phyloP scores from a whole-genome alignment of 371 early-diverging fungal genomes.

The Lichtheimia ornata region DNA sequence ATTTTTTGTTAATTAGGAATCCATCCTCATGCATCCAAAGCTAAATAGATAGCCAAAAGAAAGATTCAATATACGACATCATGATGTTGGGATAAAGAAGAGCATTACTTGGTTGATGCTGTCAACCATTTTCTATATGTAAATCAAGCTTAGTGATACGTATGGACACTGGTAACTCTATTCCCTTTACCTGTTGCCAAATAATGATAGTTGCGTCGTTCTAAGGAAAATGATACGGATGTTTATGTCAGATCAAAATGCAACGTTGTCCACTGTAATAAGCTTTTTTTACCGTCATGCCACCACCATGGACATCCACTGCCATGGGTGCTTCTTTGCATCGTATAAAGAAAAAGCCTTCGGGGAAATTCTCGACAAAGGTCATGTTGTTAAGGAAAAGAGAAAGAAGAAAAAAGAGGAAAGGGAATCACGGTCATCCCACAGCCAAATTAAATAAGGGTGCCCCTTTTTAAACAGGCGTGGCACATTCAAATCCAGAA shows the following conservation, averaged over 20 bases:
- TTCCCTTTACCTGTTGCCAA: constrained; percentile 37
- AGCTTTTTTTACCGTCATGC: constrained; percentile 29
- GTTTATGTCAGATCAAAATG: neutral
- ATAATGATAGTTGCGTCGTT: constrained; percentile 45
- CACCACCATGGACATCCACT: constrained; percentile 33
- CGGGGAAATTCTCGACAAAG: constrained; percentile 24
- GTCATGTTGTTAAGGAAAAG: neutral
- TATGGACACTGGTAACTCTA: neutral
- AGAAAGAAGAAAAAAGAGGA: neutral
- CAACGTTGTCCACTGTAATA: neutral
- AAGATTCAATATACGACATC: too few species aligned
- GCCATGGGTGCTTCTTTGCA: constrained; percentile 27
- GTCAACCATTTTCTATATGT: constrained; percentile 45
- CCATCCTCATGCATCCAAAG: constrained; percentile 52
- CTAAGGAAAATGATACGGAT: constrained; percentile 17
- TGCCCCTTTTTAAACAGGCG: neutral
- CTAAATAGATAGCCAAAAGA: constrained; percentile 9
- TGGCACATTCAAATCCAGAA: neutral
- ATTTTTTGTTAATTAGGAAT: constrained; percentile 49
- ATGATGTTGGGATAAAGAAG: too few species aligned
- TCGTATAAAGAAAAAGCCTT: constrained; percentile 42
- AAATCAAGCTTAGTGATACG: neutral
- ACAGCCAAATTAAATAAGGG: too few species aligned
- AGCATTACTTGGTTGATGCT: constrained; percentile 40
- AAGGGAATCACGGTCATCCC: neutral